A percentile compares a stretch with the other conserved stretches of the same genome.
Conservation (phyloP, 169 alveolate species). For the Cyclospora cayetanensis region DNA sequence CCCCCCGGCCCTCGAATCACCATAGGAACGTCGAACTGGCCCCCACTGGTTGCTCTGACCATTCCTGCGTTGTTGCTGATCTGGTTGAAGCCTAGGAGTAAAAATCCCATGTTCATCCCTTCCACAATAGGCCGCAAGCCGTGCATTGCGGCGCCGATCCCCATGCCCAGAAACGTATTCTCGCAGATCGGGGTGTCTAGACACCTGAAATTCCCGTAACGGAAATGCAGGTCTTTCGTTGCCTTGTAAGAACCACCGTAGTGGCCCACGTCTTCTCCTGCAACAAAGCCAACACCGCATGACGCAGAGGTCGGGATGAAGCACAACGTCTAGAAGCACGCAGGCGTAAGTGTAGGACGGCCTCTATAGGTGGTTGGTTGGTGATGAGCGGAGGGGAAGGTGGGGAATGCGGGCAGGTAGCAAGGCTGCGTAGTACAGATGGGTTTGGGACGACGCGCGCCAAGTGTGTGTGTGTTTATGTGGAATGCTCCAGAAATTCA, state of each 20-base stretch:
- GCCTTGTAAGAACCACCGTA: conserved; percentile 95
- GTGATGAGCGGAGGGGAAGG: too few species aligned
- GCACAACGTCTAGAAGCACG: too few species aligned
- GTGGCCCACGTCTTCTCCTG: conserved; percentile 94
- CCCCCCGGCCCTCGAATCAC: conserved; percentile 95
- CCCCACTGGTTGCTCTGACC: conserved; percentile 88
- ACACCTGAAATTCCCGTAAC: conserved; percentile 86
- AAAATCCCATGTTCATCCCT: conserved; percentile 93
- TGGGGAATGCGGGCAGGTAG: too few species aligned
- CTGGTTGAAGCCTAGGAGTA: conserved; percentile 92
- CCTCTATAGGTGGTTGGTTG: too few species aligned
- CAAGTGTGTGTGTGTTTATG: too few species aligned
- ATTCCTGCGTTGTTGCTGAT: conserved; percentile 92
- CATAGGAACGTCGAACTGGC: conserved; percentile 85
- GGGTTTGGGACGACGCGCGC: too few species aligned
- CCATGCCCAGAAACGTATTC: conserved; percentile 87
- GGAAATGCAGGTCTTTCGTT: conserved; percentile 88
- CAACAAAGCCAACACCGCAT: not conserved
- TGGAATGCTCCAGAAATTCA: too few species aligned
- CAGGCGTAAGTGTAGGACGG: too few species aligned
- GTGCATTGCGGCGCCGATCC: conserved; percentile 83
- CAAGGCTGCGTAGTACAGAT: too few species aligned
- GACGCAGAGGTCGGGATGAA: too few species aligned
- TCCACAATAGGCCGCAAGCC: conserved; percentile 92
- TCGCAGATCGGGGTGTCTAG: conserved; percentile 95